A percentile compares a stretch with the other conserved stretches of the same genome.
phyloP scores from a whole-genome alignment of 2,329 filamentous ascomycete species.

The Trichoderma hamatum region DNA sequence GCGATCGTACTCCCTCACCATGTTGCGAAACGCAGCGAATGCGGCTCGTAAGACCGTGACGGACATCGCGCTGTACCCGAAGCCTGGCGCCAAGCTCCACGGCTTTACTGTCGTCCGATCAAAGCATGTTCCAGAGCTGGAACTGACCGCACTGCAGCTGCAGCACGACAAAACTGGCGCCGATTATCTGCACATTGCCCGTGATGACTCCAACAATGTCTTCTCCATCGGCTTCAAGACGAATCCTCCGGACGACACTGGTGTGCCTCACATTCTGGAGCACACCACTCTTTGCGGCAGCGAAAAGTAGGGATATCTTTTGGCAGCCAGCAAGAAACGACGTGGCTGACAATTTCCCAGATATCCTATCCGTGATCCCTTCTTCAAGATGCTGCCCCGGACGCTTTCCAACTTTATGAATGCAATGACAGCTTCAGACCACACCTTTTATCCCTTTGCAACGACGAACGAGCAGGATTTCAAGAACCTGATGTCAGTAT shows the following conservation, averaged over 20 bases:
- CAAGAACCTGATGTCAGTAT: conserved; percentile 93
- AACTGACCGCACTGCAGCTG: conserved; percentile 86
- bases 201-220: conserved; percentile 98
- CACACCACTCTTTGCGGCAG: conserved; percentile 97
- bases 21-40: conserved; percentile 58
- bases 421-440: conserved; percentile 92
- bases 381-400: conserved; percentile 99
- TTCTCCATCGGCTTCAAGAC: conserved; percentile 99
- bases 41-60: conserved; percentile 68
- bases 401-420: conserved; percentile 99
- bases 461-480: conserved; percentile 96
- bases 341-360: conserved; percentile 51
- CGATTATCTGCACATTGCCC: conserved; percentile 91
- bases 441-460: conserved; percentile 97
- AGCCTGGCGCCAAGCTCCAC: conserved; percentile 81
- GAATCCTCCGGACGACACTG: conserved; percentile 94
- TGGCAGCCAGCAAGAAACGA: conserved; percentile 22
- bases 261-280: conserved; percentile 94
- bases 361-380: conserved; percentile 96
- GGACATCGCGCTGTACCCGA: conserved; percentile 74
- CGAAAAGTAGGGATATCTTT: conserved; percentile 66
- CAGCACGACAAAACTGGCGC: conserved; percentile 94
- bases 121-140: conserved; percentile 91
- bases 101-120: conserved; percentile 89
- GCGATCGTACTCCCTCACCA: conserved; percentile 34